Evolutionary conservation across 2,329 filamentous ascomycete genomes (phyloP).

Genomic region (Macroventuria anomochaeta): DNA sequence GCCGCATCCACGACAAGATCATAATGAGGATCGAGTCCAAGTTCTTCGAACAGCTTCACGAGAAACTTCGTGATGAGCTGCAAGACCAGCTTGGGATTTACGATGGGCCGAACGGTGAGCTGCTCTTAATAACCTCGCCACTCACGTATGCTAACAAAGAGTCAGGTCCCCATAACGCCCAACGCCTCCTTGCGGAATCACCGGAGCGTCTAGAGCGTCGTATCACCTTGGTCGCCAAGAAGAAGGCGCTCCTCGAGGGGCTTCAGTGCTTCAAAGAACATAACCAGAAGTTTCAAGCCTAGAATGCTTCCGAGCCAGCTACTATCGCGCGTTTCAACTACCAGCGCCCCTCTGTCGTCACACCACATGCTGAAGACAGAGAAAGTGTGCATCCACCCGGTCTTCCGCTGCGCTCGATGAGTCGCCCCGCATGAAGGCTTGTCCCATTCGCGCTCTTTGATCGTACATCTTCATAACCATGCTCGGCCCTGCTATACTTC

Average conservation of each 20-base stretch:
- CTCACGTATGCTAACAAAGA: too few relatives aligned
- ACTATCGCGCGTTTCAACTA: neutral
- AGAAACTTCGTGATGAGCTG: constrained; percentile 34
- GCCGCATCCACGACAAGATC: constrained; percentile 66
- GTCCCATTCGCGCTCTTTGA: neutral
- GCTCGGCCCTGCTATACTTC: too few relatives aligned
- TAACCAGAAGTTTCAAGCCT: constrained; percentile 7
- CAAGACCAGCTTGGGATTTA: constrained; percentile 29
- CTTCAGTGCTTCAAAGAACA: constrained; percentile 23
- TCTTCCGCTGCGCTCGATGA: neutral
- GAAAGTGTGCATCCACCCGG: neutral
- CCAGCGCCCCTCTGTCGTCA: neutral
- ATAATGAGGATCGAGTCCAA: constrained; percentile 49
- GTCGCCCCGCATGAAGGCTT: neutral
- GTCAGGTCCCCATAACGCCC: constrained; percentile 13
- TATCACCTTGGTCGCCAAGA: constrained; percentile 30
- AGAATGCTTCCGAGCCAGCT: neutral
- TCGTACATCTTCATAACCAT: too few relatives aligned
- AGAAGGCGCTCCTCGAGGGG: constrained; percentile 39
- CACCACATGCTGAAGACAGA: neutral
- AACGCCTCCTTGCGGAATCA: constrained; percentile 45
- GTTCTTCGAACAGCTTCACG: constrained; percentile 38
- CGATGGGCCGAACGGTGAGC: too few relatives aligned
- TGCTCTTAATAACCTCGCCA: too few relatives aligned
- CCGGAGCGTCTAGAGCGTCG: constrained; percentile 37